Conservation (phyloP, 306 rosid genomes). For the Ceratonia siliqua region DNA sequence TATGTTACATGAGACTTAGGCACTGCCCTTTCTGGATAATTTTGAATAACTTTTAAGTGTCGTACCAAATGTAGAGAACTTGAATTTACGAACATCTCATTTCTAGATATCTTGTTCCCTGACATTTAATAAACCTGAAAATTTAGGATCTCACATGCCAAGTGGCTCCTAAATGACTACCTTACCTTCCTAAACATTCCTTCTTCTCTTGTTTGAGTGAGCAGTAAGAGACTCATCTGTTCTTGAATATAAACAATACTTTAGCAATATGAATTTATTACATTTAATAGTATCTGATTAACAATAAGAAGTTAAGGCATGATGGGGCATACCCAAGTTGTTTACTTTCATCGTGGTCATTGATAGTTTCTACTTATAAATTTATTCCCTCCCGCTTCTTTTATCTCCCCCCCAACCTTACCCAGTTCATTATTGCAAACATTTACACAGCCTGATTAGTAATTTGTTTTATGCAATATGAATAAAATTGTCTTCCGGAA, state of each 20-base stretch:
- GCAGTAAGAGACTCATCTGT: conserved; percentile 1
- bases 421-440: neutral
- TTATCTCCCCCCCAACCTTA: neutral
- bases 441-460: neutral
- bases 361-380: neutral
- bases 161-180: conserved; percentile 3
- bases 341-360: neutral
- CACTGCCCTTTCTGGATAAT: neutral
- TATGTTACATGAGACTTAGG: neutral
- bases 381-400: conserved; percentile 13
- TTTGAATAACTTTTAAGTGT: conserved; percentile 7
- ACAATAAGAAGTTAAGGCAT: neutral
- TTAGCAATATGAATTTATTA: neutral
- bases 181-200: conserved; percentile 1
- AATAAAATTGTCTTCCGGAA: conserved; percentile 30
- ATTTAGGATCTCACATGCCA: neutral
- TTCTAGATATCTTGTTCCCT: neutral
- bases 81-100: conserved; percentile 9
- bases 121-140: neutral
- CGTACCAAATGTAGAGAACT: conserved; percentile 4
- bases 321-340: neutral
- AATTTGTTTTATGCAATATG: conserved; percentile 30
- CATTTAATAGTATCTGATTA: neutral
- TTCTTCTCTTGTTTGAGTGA: neutral
- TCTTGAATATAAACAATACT: neutral